Percentiles rank a stretch among this genome's conserved stretches.
Evolutionary conservation across 805 yeast species (phyloP).

Genomic region (Wickerhamiella dianesei): DNA sequence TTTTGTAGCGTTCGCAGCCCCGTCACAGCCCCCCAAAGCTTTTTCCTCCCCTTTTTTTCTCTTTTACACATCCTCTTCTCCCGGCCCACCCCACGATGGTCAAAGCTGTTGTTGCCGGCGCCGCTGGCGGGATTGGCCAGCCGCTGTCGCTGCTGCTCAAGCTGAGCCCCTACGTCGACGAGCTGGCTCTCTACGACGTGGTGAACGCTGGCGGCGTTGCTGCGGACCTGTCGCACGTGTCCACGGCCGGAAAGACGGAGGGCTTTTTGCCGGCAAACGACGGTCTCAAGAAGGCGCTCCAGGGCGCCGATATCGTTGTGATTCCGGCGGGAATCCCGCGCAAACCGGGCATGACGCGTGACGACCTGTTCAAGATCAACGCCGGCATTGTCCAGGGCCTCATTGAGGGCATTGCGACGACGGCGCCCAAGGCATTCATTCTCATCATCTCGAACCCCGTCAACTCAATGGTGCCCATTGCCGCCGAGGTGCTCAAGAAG

Average conservation of each 20-base stretch:
- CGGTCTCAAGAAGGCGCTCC: conserved; percentile 55
- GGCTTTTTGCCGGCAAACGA: conserved; percentile 49
- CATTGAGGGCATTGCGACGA: conserved; percentile 59
- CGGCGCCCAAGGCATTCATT: conserved; percentile 62
- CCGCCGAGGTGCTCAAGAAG: conserved; percentile 62
- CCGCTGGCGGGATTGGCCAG: conserved; percentile 88
- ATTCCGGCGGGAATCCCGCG: conserved; percentile 91
- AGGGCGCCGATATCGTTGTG: conserved; percentile 71
- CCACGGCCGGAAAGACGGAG: conserved; percentile 47
- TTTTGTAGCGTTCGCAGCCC: too few relatives aligned
- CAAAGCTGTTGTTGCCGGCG: conserved; percentile 75
- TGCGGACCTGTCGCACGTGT: conserved; percentile 74
- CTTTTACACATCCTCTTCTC: not conserved
- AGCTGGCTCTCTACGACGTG: conserved; percentile 71
- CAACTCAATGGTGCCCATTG: conserved; percentile 84
- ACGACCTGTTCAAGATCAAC: conserved; percentile 71
- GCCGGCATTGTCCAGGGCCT: conserved; percentile 66
- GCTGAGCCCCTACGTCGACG: conserved; percentile 46
- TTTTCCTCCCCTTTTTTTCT: not conserved
- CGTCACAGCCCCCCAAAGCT: not conserved
- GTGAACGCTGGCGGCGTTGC: conserved; percentile 79
- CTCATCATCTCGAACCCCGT: conserved; percentile 87
- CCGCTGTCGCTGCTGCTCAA: conserved; percentile 74
- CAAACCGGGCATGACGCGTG: conserved; percentile 92
- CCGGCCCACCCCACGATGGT: conserved; percentile 20